Evolutionary conservation across 306 rosid genomes (phyloP), one percentile per base, ranked within the genome.

Genomic region (Boehmeria nivea): DNA sequence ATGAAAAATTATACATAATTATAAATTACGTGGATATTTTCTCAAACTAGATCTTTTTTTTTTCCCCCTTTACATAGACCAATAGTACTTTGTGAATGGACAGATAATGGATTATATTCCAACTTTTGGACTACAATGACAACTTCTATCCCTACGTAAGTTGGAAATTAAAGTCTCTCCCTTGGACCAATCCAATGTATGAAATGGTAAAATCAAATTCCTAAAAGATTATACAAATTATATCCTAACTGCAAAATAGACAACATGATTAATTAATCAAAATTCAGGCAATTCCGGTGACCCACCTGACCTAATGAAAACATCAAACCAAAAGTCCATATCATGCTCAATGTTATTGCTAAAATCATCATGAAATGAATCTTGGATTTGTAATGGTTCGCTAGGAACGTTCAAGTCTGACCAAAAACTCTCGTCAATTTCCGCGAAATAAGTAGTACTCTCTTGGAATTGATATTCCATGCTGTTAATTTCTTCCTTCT

Each of bases 281-380:
- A 80, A 78, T 27, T 74, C 81, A 36, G 83, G 81, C 51, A 82
- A 57, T 40, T 80, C 80, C 4, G 65, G 62, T 40, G 82, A 53
- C 12, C 80, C 91, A 24, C 60, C 81, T 6, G 91, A 66, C 71
- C 59, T 78, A 43, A 76, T 53, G 69, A 87, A 80, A 44, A 91
- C 61, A 28, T 79, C 78, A 60, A 70, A 87, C 98, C 98, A 91
- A 65, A 91, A 91, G 28, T 82, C 89, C 95, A 84, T 82, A 63
- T 72, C 79, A 5, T 91, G 87, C 6, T 75, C 84, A 17, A 73
- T 42, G 43, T 34, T 55, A 65, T 52, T 19, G 44, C 69, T 40
- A 54, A 40, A 61, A 61, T 54, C 34, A 48, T 42, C 45, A 25
- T 12, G 60, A 51, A 28, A 66, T 65, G 72, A 65, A 59, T 75